A percentile compares a stretch with the other conserved stretches of the same genome.
Evolutionary conservation across 2,329 filamentous ascomycete genomes (phyloP).

Genomic region (Conoideocrella luteorostrata): DNA sequence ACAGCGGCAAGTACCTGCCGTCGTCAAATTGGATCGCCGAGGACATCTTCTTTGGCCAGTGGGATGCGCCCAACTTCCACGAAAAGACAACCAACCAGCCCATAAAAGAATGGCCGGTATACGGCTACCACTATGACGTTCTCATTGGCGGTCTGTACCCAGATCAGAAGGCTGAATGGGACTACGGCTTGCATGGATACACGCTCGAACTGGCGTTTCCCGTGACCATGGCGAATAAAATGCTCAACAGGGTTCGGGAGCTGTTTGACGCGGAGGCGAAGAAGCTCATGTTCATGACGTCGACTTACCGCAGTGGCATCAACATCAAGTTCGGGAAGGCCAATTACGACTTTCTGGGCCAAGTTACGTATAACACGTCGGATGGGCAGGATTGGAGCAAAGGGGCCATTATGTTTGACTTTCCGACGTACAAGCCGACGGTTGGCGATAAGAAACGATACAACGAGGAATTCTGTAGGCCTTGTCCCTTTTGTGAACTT

Average conservation of each 20-base stretch:
- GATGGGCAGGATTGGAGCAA: constrained; percentile 39
- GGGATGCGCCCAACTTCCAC: constrained; percentile 46
- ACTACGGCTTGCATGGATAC: constrained; percentile 39
- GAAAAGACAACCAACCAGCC: constrained; percentile 40
- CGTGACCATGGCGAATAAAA: constrained; percentile 35
- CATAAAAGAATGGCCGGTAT: constrained; percentile 42
- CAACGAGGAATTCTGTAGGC: constrained; percentile 44
- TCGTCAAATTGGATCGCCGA: constrained; percentile 44
- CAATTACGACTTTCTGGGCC: constrained; percentile 42
- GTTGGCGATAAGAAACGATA: constrained; percentile 39
- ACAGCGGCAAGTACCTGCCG: constrained; percentile 39
- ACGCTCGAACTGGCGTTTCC: constrained; percentile 48
- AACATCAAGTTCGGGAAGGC: constrained; percentile 47
- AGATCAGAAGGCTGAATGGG: constrained; percentile 42
- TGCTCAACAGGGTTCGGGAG: constrained; percentile 40
- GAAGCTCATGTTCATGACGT: constrained; percentile 39
- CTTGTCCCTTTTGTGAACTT: background rate
- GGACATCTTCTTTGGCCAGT: constrained; percentile 41
- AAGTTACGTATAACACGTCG: constrained; percentile 40
- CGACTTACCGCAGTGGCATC: constrained; percentile 45
- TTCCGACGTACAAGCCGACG: constrained; percentile 39
- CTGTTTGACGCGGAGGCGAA: constrained; percentile 27
- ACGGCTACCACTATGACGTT: constrained; percentile 48
- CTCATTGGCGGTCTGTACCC: constrained; percentile 45
- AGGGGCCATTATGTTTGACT: constrained; percentile 49